These are phyloP conservation scores for Paspalum notatum DNA, from an alignment of 176 grass and related monocot species.

Conservation along the genomic window DNA sequence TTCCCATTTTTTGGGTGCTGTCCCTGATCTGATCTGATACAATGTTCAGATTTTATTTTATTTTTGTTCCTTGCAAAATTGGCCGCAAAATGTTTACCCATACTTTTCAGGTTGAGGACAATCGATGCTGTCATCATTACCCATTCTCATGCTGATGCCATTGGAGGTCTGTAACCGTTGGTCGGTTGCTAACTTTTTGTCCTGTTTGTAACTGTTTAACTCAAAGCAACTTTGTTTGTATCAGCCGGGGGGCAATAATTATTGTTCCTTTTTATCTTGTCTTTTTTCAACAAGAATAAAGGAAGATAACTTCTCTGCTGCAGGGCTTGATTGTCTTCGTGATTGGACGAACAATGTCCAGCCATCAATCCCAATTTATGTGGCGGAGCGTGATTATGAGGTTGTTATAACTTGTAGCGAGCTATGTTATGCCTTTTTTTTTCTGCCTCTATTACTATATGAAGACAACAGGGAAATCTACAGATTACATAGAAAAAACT, in stretches of 20 bases:
- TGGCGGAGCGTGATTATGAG: conserved; percentile 82
- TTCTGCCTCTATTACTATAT: neutral
- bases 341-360: conserved; percentile 98
- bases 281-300: conserved; percentile 4
- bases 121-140: conserved; percentile 87
- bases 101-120: conserved; percentile 67
- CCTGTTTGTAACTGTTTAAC: neutral
- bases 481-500: conserved; percentile 3
- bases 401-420: conserved; percentile 30
- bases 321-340: conserved; percentile 92
- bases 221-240: conserved; percentile 4
- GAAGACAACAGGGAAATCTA: neutral
- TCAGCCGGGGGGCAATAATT: neutral
- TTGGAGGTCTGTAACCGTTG: conserved; percentile 72
- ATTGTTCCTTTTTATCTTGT: conserved; percentile 32
- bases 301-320: conserved; percentile 33
- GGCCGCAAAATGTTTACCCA: neutral
- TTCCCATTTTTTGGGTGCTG: conserved; percentile 76
- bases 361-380: conserved; percentile 83
- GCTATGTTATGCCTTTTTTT: neutral
- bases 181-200: conserved; percentile 12
- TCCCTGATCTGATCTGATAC: neutral
- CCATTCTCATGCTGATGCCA: conserved; percentile 96
- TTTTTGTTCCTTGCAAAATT: conserved; percentile 30
- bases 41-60: neutral